phyloP scores from a whole-genome alignment of 140 eudicot species.

The Flaveria floridana region DNA sequence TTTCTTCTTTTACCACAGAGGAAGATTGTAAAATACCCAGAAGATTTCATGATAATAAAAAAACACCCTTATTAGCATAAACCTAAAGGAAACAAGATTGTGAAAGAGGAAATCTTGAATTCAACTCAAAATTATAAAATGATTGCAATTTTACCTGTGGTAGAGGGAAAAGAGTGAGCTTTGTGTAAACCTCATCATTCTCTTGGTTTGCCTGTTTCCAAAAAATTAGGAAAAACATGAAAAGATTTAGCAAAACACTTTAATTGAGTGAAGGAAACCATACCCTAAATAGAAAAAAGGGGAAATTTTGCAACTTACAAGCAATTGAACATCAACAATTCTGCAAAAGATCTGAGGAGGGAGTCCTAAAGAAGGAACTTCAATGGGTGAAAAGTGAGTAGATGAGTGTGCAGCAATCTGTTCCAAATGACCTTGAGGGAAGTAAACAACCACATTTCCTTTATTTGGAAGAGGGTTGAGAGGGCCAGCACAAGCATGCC shows the following conservation, averaged over 20 bases:
- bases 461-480: slow-evolving; percentile 64
- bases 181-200: slow-evolving; percentile 84
- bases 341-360: slow-evolving; percentile 84
- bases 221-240: slow-evolving; percentile 31
- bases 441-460: slow-evolving; percentile 76
- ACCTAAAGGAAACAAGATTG: slow-evolving; percentile 20
- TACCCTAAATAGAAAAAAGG: slow-evolving; percentile 16
- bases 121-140: slow-evolving; percentile 16
- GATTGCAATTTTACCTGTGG: slow-evolving; percentile 53
- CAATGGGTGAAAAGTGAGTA: slow-evolving; percentile 55
- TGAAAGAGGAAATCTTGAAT: slow-evolving; percentile 11
- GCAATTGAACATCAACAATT: slow-evolving; percentile 71
- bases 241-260: background rate
- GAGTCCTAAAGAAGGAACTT: slow-evolving; percentile 64
- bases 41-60: slow-evolving; percentile 17
- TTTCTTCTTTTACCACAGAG: slow-evolving; percentile 27
- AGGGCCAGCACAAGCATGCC: slow-evolving; percentile 99
- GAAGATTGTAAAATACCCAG: background rate
- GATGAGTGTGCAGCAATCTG: slow-evolving; percentile 60
- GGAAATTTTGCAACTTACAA: slow-evolving; percentile 49
- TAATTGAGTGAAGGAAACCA: slow-evolving; percentile 2
- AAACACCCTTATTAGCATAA: slow-evolving; percentile 25
- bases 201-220: slow-evolving; percentile 81
- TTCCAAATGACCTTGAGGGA: slow-evolving; percentile 86
- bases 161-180: slow-evolving; percentile 68